Evolutionary conservation across 1,139 yeast genomes (phyloP).

Genomic region (Pichia sp.): DNA sequence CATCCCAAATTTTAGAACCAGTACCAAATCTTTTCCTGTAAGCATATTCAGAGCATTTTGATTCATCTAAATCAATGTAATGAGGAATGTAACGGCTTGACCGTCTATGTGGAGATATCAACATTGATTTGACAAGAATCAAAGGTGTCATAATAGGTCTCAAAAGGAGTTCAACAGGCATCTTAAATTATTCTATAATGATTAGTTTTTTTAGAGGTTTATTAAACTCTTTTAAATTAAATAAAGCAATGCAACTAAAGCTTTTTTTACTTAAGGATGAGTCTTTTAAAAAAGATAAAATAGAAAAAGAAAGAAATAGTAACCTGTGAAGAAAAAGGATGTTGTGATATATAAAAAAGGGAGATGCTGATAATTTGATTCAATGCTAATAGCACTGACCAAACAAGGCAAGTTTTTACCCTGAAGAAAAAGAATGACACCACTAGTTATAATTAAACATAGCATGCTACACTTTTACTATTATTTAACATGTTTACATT

Average conservation of each 20-base stretch:
- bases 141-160: conserved; percentile 57
- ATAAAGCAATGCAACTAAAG: neutral
- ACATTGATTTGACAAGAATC: conserved; percentile 46
- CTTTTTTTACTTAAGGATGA: neutral
- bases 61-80: conserved; percentile 38
- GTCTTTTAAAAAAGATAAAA: no score
- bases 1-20: conserved; percentile 51
- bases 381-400: no score
- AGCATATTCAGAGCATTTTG: conserved; percentile 36
- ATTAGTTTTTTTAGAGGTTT: no score
- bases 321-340: no score
- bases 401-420: no score
- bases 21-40: conserved; percentile 51
- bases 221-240: neutral
- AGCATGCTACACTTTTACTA: no score
- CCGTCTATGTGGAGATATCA: conserved; percentile 53
- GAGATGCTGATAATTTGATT: no score
- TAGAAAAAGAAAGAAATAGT: no score
- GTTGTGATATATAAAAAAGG: no score
- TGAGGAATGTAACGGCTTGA: conserved; percentile 52
- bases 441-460: no score
- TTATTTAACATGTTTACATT: no score
- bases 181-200: conserved; percentile 16
- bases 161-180: conserved; percentile 56
- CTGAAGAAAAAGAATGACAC: no score